Percentiles rank a stretch among this genome's conserved stretches.
phyloP scores from a whole-genome alignment of 768 basidiomycete species.

The Leucogyrophana mollusca region DNA sequence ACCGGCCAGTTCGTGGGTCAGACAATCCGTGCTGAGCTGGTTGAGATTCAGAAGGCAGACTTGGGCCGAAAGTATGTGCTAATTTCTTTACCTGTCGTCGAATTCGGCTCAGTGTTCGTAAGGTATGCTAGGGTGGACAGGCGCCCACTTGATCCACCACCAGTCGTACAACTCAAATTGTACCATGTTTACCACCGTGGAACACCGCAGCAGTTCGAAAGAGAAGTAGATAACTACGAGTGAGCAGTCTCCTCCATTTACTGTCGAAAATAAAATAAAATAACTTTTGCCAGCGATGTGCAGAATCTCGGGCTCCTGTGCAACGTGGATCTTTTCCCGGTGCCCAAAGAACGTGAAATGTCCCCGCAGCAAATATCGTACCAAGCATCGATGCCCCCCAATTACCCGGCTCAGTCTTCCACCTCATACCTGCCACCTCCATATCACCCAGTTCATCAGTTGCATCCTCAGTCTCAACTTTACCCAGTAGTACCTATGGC shows the following conservation, averaged over 20 bases:
- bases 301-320: conserved; percentile 70
- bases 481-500: conserved; percentile 11
- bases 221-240: conserved; percentile 53
- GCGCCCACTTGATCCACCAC: conserved; percentile 69
- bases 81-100: conserved; percentile 1
- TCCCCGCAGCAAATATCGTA: conserved; percentile 10
- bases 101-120: conserved; percentile 8
- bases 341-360: conserved; percentile 30
- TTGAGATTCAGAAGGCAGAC: conserved; percentile 66
- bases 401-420: conserved; percentile 11
- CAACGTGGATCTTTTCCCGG: conserved; percentile 75
- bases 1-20: conserved; percentile 61
- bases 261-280: neutral
- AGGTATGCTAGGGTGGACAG: conserved; percentile 64
- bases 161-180: conserved; percentile 51
- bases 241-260: conserved; percentile 21
- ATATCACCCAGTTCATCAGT: conserved; percentile 11
- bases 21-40: conserved; percentile 51
- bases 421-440: conserved; percentile 7
- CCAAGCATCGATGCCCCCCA: conserved; percentile 13
- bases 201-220: conserved; percentile 38
- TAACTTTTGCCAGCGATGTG: conserved; percentile 45
- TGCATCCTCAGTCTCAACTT: neutral
- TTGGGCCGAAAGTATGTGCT: conserved; percentile 59
- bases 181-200: conserved; percentile 44